Evolutionary conservation across 2,329 filamentous ascomycete species (phyloP).

Genomic region (Periconia sp.): DNA sequence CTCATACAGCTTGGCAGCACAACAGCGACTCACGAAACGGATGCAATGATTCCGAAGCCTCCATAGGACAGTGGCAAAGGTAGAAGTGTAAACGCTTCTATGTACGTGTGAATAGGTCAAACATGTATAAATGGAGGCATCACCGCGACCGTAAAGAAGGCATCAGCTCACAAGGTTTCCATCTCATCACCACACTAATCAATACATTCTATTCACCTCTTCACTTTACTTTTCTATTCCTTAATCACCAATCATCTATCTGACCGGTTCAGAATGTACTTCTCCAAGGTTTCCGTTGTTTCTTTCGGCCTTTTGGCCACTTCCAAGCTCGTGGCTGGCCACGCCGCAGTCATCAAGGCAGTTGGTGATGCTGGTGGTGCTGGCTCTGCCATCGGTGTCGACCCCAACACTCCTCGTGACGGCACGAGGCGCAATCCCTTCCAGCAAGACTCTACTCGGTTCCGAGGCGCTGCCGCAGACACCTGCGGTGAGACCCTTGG

Average conservation of each 20-base stretch:
- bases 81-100: not conserved
- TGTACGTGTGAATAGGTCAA: not conserved
- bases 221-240: constrained; percentile 22
- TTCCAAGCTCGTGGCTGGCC: constrained; percentile 60
- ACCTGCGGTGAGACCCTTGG: constrained; percentile 62
- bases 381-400: constrained; percentile 56
- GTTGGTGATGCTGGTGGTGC: constrained; percentile 60
- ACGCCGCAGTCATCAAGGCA: constrained; percentile 62
- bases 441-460: constrained; percentile 66
- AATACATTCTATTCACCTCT: constrained; percentile 29
- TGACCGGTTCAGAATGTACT: constrained; percentile 48
- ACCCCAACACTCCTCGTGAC: constrained; percentile 61
- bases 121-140: constrained; percentile 30
- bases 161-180: constrained; percentile 40
- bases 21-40: constrained; percentile 20
- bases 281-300: constrained; percentile 42
- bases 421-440: constrained; percentile 63
- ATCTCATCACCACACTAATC: constrained; percentile 38
- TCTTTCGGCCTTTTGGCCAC: constrained; percentile 56
- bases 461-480: constrained; percentile 56
- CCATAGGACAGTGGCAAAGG: constrained; percentile 1
- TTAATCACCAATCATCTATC: constrained; percentile 15
- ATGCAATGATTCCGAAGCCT: constrained; percentile 10
- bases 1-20: constrained; percentile 36
- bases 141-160: constrained; percentile 19